phyloP scores from a whole-genome alignment of 768 basidiomycete species.

The Tylopilus felleus region DNA sequence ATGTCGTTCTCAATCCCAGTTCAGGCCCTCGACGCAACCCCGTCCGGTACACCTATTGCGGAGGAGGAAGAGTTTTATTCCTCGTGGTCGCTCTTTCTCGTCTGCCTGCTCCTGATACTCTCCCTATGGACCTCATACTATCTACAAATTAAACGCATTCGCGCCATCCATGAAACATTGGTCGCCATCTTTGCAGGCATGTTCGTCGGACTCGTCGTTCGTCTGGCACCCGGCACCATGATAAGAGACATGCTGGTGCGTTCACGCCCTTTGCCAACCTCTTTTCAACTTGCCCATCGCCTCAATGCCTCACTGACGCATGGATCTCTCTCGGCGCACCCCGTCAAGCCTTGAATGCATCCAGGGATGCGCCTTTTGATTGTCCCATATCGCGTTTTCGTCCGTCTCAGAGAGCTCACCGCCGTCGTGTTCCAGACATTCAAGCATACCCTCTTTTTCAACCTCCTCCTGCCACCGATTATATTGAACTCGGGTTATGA shows the following conservation, averaged over 20 bases:
- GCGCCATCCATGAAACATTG: constrained; percentile 92
- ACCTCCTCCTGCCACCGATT: constrained; percentile 95
- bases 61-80: constrained; percentile 91
- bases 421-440: constrained; percentile 61
- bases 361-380: background rate
- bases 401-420: constrained; percentile 1
- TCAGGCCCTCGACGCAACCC: constrained; percentile 20
- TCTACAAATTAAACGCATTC: constrained; percentile 93
- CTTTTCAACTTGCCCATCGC: background rate
- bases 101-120: constrained; percentile 87
- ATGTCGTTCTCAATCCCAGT: constrained; percentile 41
- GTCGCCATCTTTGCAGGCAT: constrained; percentile 96
- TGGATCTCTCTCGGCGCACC: background rate
- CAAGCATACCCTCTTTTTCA: constrained; percentile 97
- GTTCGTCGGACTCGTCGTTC: constrained; percentile 88
- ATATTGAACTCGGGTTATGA: constrained; percentile 98
- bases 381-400: background rate
- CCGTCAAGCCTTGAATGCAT: background rate
- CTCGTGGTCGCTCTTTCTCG: constrained; percentile 91
- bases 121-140: constrained; percentile 98
- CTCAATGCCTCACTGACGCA: background rate
- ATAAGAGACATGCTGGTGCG: constrained; percentile 97
- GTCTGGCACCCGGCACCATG: constrained; percentile 88
- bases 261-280: constrained; percentile 7
- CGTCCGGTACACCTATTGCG: constrained; percentile 38